Evolutionary conservation across 208 protist species (phyloP), one percentile per base, ranked within the genome.

Genomic region (Leishmania tarentolae): DNA sequence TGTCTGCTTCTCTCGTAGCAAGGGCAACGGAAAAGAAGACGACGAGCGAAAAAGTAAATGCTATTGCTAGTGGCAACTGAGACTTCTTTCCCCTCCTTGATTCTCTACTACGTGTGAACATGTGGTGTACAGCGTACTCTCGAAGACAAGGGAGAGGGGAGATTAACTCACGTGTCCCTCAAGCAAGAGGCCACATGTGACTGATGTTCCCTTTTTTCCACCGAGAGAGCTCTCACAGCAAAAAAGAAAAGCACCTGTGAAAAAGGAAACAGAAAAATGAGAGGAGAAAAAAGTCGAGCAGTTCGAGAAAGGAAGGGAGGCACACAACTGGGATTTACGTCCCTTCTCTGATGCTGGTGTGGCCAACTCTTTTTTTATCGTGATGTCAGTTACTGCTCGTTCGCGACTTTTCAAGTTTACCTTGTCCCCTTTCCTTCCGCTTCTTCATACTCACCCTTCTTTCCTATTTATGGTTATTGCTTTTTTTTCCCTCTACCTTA

Each of bases 81-180:
- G 61, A 40, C 31, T 21, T 68, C 13, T 68, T 31, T 68, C 31
- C 40, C 56, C 31, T 40, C 31, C 19, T 31, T 68, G 61, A 68
- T 68, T 68, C 31, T 68, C 61, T 68, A 68, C 61, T 68, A 42
- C 61, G 37, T 68, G 61, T 68, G 40, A 31, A 68, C 40, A 17
- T 40, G 61, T 68, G 61, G 61, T 40, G 56, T 31, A 61, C 31
- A 61, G 56, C 19, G 56, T 61, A 24, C 24, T 61, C 28, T 17
- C 24, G 56, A 61, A 24, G 24, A 24, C 24, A 24, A 61, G 28
- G 56, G 13, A 17, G 56, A 61, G 56, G 56, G 6, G 31, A 31
- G 31, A 31, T 31, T 31, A 40, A 0, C 61, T 9, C 61, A 31
- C 31, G 11, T 68, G 15, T 68, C 13, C 21, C 28, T 19, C 9